Conservation (phyloP, 169 alveolate species). For the Plasmodium billcollinsi region DNA sequence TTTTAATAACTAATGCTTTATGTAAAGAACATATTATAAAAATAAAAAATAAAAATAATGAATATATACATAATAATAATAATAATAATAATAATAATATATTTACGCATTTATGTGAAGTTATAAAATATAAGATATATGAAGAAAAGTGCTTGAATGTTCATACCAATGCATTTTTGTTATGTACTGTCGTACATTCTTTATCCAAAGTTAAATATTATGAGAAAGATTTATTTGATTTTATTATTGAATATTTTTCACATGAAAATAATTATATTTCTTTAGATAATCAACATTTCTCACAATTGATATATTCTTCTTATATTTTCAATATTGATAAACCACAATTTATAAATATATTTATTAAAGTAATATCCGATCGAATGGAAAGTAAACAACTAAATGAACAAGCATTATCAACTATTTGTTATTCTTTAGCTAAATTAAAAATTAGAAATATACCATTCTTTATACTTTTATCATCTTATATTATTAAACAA, state of each 20-base stretch:
- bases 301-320: slow-evolving; percentile 59
- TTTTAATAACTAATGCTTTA: slow-evolving; percentile 46
- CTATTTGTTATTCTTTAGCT: slow-evolving; percentile 58
- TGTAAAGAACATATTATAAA: slow-evolving; percentile 26
- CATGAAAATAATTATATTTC: slow-evolving; percentile 42
- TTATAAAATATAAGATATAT: slow-evolving; percentile 31
- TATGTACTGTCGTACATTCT: slow-evolving; percentile 52
- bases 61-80: no score
- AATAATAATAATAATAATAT: neutral
- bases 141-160: slow-evolving; percentile 26
- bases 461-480: slow-evolving; percentile 41
- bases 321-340: slow-evolving; percentile 27
- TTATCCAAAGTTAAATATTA: slow-evolving; percentile 41
- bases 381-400: slow-evolving; percentile 27
- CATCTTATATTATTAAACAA: slow-evolving; percentile 68
- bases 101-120: slow-evolving; percentile 23
- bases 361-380: slow-evolving; percentile 17
- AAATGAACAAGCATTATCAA: slow-evolving; percentile 69
- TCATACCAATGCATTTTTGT: slow-evolving; percentile 47
- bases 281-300: slow-evolving; percentile 67
- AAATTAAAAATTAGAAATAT: slow-evolving; percentile 42
- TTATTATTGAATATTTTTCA: slow-evolving; percentile 28
- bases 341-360: slow-evolving; percentile 17
- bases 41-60: slow-evolving; percentile 31
- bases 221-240: slow-evolving; percentile 28